Evolutionary conservation across 805 yeast species (phyloP).

Genomic region (Cyberlindnera euphorbiiphila): DNA sequence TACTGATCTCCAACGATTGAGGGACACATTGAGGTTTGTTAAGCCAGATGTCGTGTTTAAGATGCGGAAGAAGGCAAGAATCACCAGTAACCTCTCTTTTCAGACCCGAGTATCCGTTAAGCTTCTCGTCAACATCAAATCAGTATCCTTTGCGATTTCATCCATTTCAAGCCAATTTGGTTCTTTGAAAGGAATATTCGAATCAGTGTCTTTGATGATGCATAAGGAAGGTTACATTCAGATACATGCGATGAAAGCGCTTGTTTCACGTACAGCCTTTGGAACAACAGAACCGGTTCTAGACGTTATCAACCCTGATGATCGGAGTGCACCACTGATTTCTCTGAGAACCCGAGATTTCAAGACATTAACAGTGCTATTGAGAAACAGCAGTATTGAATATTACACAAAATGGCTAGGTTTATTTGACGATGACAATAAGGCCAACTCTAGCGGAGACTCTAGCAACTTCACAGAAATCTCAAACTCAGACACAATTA

Average conservation of each 20-base stretch:
- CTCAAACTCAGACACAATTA: constrained; percentile 9
- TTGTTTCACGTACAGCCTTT: constrained; percentile 10
- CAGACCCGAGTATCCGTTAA: constrained; percentile 21
- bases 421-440: constrained; percentile 32
- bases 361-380: constrained; percentile 36
- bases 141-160: constrained; percentile 14
- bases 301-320: constrained; percentile 32
- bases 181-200: constrained; percentile 21
- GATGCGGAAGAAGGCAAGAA: constrained; percentile 24
- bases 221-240: constrained; percentile 21
- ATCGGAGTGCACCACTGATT: constrained; percentile 37
- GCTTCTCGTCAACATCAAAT: constrained; percentile 10
- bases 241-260: constrained; percentile 16
- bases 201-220: constrained; percentile 11
- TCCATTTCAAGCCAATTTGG: constrained; percentile 33
- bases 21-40: constrained; percentile 12
- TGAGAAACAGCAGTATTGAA: constrained; percentile 47
- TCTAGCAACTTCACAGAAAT: constrained; percentile 4
- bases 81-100: constrained; percentile 18
- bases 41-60: constrained; percentile 22
- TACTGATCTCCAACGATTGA: constrained; percentile 5
- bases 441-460: constrained; percentile 11
- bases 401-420: constrained; percentile 60
- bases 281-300: constrained; percentile 30
- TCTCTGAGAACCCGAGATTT: constrained; percentile 35